These are phyloP conservation scores for Ambispora gerdemannii DNA, from an alignment of 192 early-diverging fungal species.

Conservation along the genomic window DNA sequence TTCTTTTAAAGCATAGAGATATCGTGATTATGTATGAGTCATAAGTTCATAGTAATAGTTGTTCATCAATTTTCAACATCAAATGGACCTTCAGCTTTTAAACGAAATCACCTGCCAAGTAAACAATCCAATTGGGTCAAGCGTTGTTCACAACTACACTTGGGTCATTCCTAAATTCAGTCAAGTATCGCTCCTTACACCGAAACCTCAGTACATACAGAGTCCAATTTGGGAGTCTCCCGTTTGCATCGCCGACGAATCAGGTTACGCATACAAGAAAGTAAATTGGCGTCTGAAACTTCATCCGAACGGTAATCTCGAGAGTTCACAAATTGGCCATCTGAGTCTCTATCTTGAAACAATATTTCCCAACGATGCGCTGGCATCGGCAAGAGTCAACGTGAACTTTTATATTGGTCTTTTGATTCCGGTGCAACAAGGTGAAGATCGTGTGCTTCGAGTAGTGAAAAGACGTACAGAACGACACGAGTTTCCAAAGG, in stretches of 20 bases:
- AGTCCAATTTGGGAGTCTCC: conserved; percentile 15
- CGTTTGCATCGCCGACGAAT: conserved; percentile 1
- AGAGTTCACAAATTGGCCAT: not conserved
- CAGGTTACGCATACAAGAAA: not conserved
- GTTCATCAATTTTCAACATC: too few relatives aligned
- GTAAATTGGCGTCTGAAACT: conserved; percentile 9
- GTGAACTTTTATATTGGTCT: conserved; percentile 25
- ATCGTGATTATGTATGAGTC: too few relatives aligned
- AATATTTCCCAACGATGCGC: conserved; percentile 3
- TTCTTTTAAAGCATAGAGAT: too few relatives aligned
- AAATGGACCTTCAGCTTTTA: too few relatives aligned
- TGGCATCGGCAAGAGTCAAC: not conserved
- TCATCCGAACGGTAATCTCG: conserved; percentile 11
- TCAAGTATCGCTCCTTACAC: not conserved
- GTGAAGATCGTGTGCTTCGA: not conserved
- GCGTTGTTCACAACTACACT: conserved; percentile 17
- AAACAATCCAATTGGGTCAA: conserved; percentile 5
- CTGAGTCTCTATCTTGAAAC: conserved; percentile 4
- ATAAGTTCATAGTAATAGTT: too few relatives aligned
- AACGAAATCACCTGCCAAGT: too few relatives aligned
- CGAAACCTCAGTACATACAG: conserved; percentile 23
- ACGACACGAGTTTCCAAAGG: conserved; percentile 18
- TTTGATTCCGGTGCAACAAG: conserved; percentile 15
- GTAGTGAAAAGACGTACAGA: conserved; percentile 10
- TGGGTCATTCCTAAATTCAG: conserved; percentile 15